phyloP scores from a whole-genome alignment of 2,329 filamentous ascomycete species.

The Calonectria pauciramosa region DNA sequence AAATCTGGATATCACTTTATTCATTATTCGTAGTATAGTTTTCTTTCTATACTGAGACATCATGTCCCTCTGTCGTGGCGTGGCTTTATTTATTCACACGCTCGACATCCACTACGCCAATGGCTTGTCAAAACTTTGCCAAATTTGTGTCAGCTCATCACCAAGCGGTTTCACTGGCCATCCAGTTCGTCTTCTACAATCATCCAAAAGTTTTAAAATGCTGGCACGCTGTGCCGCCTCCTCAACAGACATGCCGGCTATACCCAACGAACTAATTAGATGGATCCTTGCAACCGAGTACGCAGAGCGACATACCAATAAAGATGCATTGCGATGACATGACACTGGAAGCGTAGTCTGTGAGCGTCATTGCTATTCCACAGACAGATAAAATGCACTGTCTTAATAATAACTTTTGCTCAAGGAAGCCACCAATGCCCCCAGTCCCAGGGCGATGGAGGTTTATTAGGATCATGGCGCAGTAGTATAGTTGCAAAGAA shows the following conservation, averaged over 20 bases:
- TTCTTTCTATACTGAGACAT: background rate
- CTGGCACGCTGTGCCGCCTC: background rate
- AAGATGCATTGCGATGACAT: slow-evolving; percentile 59
- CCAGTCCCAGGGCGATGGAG: slow-evolving; percentile 36
- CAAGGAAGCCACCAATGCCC: slow-evolving; percentile 59
- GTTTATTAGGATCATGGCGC: slow-evolving; percentile 64
- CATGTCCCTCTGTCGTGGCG: background rate
- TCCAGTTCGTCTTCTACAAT: slow-evolving; percentile 7
- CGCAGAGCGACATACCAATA: slow-evolving; percentile 5
- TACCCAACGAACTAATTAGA: background rate
- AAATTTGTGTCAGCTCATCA: background rate
- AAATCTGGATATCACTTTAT: background rate
- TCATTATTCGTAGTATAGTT: background rate
- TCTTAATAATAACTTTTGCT: slow-evolving; percentile 41
- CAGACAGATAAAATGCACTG: slow-evolving; percentile 53
- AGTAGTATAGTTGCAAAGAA: slow-evolving; percentile 65
- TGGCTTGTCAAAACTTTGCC: background rate
- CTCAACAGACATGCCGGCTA: slow-evolving; percentile 16
- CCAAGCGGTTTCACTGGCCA: slow-evolving; percentile 12
- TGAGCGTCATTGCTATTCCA: slow-evolving; percentile 61
- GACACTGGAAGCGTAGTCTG: slow-evolving; percentile 54
- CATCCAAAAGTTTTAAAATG: background rate
- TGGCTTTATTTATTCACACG: fast-evolving
- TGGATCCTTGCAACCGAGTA: background rate
- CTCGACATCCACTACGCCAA: background rate